Conservation (phyloP, 1,284 basidiomycete species). For the Pterulicium gracile region DNA sequence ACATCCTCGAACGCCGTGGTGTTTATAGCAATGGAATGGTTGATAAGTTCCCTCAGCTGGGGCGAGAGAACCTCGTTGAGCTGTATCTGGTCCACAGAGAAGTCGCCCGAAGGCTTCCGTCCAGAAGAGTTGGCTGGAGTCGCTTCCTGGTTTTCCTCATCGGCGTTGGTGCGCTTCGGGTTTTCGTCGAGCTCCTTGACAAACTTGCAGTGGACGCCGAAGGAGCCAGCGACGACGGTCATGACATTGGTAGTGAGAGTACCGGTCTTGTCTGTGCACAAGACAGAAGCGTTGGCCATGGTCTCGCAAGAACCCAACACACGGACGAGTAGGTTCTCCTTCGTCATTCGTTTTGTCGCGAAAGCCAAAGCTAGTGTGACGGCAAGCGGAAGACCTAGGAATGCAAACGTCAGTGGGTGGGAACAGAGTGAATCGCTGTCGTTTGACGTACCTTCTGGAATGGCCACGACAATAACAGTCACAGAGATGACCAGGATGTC, state of each 20-base stretch:
- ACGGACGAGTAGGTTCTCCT: constrained; percentile 89
- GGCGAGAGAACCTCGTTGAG: constrained; percentile 59
- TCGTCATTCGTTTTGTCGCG: constrained; percentile 95
- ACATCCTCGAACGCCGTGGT: constrained; percentile 92
- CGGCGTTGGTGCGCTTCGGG: constrained; percentile 63
- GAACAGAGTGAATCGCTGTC: constrained; percentile 8
- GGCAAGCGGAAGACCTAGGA: constrained; percentile 80
- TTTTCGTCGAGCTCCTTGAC: constrained; percentile 75
- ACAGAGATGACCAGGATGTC: constrained; percentile 93
- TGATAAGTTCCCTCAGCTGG: constrained; percentile 62
- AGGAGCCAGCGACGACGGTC: constrained; percentile 91
- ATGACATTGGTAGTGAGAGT: constrained; percentile 92
- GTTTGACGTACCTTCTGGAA: constrained; percentile 70
- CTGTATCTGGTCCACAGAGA: constrained; percentile 72
- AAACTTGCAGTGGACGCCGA: constrained; percentile 92
- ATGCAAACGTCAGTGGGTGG: no score
- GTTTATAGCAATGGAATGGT: constrained; percentile 85
- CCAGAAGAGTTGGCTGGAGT: constrained; percentile 18
- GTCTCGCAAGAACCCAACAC: constrained; percentile 95
- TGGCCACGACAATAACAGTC: constrained; percentile 92
- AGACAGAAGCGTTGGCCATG: constrained; percentile 95
- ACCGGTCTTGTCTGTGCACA: constrained; percentile 95
- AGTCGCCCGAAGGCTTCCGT: constrained; percentile 53
- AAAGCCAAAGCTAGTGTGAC: constrained; percentile 95
- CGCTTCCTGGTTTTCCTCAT: constrained; percentile 34